A percentile compares a stretch with the other conserved stretches of the same genome.
phyloP scores from a whole-genome alignment of 2,329 filamentous ascomycete species.

The Alternaria sp. region DNA sequence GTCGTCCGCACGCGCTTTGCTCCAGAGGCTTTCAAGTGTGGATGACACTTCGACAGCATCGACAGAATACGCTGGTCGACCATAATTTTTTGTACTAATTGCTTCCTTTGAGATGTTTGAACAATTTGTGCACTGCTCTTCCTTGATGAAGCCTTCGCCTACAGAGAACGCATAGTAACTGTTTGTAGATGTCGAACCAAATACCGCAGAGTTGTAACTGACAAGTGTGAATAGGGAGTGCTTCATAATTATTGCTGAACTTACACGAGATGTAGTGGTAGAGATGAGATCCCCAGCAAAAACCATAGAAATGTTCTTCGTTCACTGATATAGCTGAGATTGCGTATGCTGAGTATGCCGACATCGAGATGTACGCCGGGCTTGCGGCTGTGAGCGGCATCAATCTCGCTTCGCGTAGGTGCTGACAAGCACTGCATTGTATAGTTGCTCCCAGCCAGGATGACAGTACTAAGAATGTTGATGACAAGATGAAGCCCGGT shows the following conservation, averaged over 20 bases:
- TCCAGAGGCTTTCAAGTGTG: too few species aligned
- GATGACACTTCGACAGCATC: too few species aligned
- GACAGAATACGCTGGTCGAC: too few species aligned
- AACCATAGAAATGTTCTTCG: conserved; percentile 19
- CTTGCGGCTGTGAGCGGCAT: conserved; percentile 55
- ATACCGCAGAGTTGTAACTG: conserved; percentile 42
- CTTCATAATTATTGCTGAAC: neutral
- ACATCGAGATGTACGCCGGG: conserved; percentile 31
- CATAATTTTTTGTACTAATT: too few species aligned
- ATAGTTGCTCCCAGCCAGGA: neutral
- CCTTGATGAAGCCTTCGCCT: neutral
- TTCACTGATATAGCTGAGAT: conserved; percentile 10
- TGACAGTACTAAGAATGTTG: neutral
- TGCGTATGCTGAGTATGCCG: conserved; percentile 32
- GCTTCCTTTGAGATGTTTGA: too few species aligned
- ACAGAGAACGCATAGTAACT: conserved; percentile 18
- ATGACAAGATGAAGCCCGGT: neutral
- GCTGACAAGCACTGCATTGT: conserved; percentile 62
- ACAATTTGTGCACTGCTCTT: neutral
- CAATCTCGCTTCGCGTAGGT: conserved; percentile 60
- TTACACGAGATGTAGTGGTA: conserved; percentile 34
- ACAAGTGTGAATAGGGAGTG: neutral
- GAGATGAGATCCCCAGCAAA: conserved; percentile 23
- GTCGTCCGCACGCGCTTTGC: too few species aligned
- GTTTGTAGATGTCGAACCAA: conserved; percentile 23